These are phyloP conservation scores for Petunia secreta DNA, from an alignment of 257 asterid species.

Conservation along the genomic window DNA sequence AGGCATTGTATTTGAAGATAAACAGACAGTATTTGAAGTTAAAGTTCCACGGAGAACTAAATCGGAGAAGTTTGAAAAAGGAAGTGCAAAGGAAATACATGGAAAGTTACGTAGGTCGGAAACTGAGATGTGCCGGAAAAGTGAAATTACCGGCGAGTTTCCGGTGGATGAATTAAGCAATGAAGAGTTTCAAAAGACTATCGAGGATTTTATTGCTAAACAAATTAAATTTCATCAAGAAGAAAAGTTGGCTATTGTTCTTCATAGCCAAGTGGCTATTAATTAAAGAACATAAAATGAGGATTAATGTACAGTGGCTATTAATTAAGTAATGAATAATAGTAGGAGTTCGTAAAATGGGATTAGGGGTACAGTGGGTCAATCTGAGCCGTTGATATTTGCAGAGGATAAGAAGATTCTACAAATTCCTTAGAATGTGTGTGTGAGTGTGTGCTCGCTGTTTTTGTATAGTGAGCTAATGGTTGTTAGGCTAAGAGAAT, in stretches of 20 bases:
- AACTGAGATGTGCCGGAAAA: conserved; percentile 45
- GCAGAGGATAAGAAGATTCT: conserved; percentile 3
- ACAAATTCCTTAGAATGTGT: background rate
- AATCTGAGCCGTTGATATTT: conserved; percentile 32
- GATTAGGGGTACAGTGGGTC: conserved; percentile 8
- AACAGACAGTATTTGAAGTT: conserved; percentile 46
- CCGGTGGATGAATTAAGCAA: conserved; percentile 60
- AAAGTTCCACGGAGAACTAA: conserved; percentile 32
- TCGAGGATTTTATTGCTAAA: conserved; percentile 76
- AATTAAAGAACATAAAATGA: background rate
- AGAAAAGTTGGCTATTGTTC: conserved; percentile 67
- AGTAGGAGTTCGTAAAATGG: conserved; percentile 9
- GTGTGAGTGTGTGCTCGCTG: background rate
- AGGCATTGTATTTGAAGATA: conserved; percentile 55
- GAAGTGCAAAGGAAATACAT: conserved; percentile 17
- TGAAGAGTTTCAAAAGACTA: conserved; percentile 74
- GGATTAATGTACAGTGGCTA: conserved; percentile 21
- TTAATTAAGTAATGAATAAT: conserved; percentile 11
- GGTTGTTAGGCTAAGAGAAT: background rate
- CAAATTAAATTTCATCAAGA: conserved; percentile 71
- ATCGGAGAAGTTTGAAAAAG: conserved; percentile 38
- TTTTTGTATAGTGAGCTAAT: background rate
- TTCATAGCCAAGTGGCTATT: conserved; percentile 30
- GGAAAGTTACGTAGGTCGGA: conserved; percentile 60
- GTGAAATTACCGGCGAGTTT: conserved; percentile 36